Percentiles rank a stretch among this genome's conserved stretches.
These are phyloP conservation scores for Mycena latifolia DNA, from an alignment of 768 basidiomycete genomes.

Conservation along the genomic window DNA sequence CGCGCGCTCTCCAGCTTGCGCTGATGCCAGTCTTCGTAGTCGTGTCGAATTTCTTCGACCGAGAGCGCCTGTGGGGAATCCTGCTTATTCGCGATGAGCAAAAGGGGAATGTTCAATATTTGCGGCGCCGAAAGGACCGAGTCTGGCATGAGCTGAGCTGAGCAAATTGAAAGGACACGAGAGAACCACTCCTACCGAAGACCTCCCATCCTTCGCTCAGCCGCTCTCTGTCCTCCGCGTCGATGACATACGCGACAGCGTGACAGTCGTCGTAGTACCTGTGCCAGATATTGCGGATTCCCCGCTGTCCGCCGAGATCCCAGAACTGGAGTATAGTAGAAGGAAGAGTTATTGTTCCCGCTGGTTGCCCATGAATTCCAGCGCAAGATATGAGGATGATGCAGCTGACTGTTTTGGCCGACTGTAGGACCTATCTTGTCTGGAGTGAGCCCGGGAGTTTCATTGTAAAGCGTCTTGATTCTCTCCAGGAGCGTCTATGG, in stretches of 20 bases:
- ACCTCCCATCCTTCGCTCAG: slow-evolving; percentile 97
- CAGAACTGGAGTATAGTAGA: slow-evolving; percentile 97
- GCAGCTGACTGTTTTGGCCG: slow-evolving; percentile 91
- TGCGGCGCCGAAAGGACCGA: slow-evolving; percentile 90
- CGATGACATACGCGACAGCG: slow-evolving; percentile 95
- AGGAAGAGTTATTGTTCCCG: slow-evolving; percentile 93
- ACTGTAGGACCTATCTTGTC: slow-evolving; percentile 97
- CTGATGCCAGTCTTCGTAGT: slow-evolving; percentile 90
- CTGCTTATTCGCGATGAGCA: slow-evolving; percentile 97
- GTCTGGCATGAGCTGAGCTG: slow-evolving; percentile 60
- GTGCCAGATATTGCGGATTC: slow-evolving; percentile 95
- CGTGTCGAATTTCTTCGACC: slow-evolving; percentile 90
- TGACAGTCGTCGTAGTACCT: slow-evolving; percentile 97
- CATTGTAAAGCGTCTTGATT: slow-evolving; percentile 93
- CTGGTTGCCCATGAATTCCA: slow-evolving; percentile 51
- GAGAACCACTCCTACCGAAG: slow-evolving; percentile 75
- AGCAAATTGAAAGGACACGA: slow-evolving; percentile 4
- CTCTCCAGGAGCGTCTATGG: slow-evolving; percentile 87
- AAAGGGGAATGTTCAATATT: slow-evolving; percentile 89
- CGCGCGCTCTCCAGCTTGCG: slow-evolving; percentile 78
- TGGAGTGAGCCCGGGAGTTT: slow-evolving; percentile 87
- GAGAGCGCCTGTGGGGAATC: slow-evolving; percentile 85
- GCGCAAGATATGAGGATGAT: background rate
- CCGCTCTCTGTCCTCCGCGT: slow-evolving; percentile 91
- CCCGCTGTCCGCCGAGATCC: slow-evolving; percentile 95